phyloP scores from a whole-genome alignment of 2,329 filamentous ascomycete species.

The Phialocephala subalpina region DNA sequence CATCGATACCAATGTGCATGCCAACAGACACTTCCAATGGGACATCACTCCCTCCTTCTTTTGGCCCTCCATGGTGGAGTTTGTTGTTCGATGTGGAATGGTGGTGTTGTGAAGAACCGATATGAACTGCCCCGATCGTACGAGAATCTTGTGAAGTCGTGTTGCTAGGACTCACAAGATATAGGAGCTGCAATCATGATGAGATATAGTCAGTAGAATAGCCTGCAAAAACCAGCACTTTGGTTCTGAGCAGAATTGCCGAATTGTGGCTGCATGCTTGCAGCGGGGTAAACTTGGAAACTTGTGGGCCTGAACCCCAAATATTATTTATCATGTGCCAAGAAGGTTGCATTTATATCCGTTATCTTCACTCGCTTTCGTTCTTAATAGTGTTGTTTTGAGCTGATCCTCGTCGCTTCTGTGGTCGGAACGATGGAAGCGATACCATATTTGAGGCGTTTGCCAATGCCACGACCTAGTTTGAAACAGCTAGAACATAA shows the following conservation, averaged over 20 bases:
- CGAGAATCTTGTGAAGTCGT: slow-evolving; percentile 12
- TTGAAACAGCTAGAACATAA: slow-evolving; percentile 1
- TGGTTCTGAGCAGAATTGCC: slow-evolving; percentile 22
- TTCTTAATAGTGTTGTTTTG: not conserved
- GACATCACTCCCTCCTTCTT: slow-evolving; percentile 18
- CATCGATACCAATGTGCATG: slow-evolving; percentile 33
- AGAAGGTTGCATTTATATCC: slow-evolving; percentile 12
- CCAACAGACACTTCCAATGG: slow-evolving; percentile 34
- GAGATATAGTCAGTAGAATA: slow-evolving; percentile 19
- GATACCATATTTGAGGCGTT: slow-evolving; percentile 16
- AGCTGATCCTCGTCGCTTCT: slow-evolving; percentile 1
- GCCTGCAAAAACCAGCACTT: slow-evolving; percentile 4
- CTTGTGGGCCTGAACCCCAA: slow-evolving; percentile 10
- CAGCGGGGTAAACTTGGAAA: slow-evolving; percentile 26
- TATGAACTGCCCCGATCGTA: slow-evolving; percentile 13
- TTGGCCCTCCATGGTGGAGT: slow-evolving; percentile 12
- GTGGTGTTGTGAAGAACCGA: not conserved
- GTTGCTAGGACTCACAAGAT: slow-evolving; percentile 1
- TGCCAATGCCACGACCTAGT: slow-evolving; percentile 1
- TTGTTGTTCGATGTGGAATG: slow-evolving; percentile 9
- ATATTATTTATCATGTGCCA: slow-evolving; percentile 1
- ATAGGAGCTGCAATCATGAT: slow-evolving; percentile 11
- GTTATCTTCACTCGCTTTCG: slow-evolving; percentile 1
- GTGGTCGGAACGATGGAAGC: slow-evolving; percentile 25
- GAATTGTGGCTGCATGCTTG: slow-evolving; percentile 18